Percentiles rank a stretch among this genome's conserved stretches.
These are phyloP conservation scores for Fusarium sp. DNA, from an alignment of 2,329 filamentous ascomycete species.

Conservation along the genomic window DNA sequence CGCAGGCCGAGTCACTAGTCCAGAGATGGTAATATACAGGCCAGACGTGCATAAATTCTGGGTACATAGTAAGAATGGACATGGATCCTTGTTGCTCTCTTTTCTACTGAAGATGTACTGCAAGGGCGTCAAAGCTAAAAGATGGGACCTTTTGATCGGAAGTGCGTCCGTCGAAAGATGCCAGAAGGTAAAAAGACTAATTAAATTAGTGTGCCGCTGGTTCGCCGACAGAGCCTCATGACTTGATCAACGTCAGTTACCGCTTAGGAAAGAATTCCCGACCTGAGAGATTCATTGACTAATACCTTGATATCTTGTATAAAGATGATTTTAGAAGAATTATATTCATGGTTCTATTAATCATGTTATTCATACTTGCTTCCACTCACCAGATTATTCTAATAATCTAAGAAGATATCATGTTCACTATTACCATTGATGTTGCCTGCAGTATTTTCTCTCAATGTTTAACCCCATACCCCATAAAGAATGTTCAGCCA, in stretches of 20 bases:
- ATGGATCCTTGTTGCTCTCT: constrained; percentile 31
- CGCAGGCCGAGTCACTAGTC: constrained; percentile 33
- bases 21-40: constrained; percentile 26
- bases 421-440: neutral
- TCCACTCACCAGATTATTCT: neutral
- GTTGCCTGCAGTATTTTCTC: neutral
- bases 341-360: neutral
- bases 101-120: neutral
- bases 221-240: constrained; percentile 3
- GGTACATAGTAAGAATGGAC: constrained; percentile 14
- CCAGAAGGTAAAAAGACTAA: neutral
- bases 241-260: neutral
- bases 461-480: neutral
- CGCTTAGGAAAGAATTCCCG: neutral
- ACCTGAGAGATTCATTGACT: neutral
- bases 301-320: neutral
- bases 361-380: neutral
- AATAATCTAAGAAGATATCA: neutral
- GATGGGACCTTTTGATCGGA: constrained; percentile 15
- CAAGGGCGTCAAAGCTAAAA: constrained; percentile 6
- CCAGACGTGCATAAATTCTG: constrained; percentile 39
- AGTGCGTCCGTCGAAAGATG: constrained; percentile 2
- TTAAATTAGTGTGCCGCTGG: constrained; percentile 5
- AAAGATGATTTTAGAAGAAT: neutral
- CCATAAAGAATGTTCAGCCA: neutral